Base-by-base conservation (phyloP, 345 rosid species). In the Rhodamnia argentea region DNA sequence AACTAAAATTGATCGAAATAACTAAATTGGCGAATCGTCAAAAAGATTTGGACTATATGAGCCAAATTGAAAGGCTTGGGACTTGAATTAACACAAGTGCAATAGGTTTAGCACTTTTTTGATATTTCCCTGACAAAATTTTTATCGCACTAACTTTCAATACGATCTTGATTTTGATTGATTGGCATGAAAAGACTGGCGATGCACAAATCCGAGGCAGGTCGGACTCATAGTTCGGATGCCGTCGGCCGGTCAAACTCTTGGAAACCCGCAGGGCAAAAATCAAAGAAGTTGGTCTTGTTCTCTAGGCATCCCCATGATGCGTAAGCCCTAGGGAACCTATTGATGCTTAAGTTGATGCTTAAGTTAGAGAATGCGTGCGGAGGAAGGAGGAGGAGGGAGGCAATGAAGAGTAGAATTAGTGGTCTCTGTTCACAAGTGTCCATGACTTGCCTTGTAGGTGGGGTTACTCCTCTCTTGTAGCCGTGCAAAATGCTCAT, bases 51-150 rank as follows among this genome's bases (percentile, higher is more conserved):
- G 1, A 64, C 2, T 29, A 64, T 29, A 64, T 64, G 15, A 18
- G 10, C 13, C 10, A 29, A 1, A 56, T 56, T 23, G 2, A 57
- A 57, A 23, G 4, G 13, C 11, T 57, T 57, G 4, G 1, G 12
- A 57, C 2, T 56, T 23, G 2, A 57, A 57, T 57, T 57, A 0
- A 20, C 1, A 57, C 13, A 57, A 18, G 4, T 37, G 12, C 0
- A 37, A 70, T 37, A 37, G 2, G 10, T 37, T 70, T 37, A 0
- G 0, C 7, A 9, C 1, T 70, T 70, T 37, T 2, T 10, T 1
- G 0, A 1, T 11, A 22, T 37, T 32, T 16, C 9, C 24, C 3
- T 13, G 2, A 40, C 12, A 37, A 70, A 37, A 7, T 18, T 37
- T 70, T 18, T 18, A 0, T 70, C 5, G 20, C 3, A 2, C 78